Evolutionary conservation across 371 early-diverging fungal genomes (phyloP).

Genomic region (Mucor saturninus): DNA sequence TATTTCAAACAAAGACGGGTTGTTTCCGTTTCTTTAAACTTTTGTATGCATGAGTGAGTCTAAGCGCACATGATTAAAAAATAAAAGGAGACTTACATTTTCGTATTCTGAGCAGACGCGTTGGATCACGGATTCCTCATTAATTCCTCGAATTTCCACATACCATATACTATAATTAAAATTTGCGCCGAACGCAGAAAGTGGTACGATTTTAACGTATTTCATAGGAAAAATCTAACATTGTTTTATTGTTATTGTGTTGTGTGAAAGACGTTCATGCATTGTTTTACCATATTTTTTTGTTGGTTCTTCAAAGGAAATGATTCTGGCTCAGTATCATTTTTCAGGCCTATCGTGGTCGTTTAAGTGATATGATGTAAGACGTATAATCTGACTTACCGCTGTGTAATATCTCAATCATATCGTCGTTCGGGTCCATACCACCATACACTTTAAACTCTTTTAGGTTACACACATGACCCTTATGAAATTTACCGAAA

Average conservation of each 20-base stretch:
- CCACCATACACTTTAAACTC: constrained; percentile 96
- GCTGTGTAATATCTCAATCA: constrained; percentile 86
- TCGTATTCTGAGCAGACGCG: constrained; percentile 65
- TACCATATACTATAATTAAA: constrained; percentile 97
- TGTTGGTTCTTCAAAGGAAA: constrained; percentile 77
- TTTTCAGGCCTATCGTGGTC: constrained; percentile 68
- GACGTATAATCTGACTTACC: constrained; percentile 56
- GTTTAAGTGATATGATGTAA: constrained; percentile 4
- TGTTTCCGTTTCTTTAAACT: constrained; percentile 78
- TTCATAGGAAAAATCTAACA: constrained; percentile 76
- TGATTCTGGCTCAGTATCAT: constrained; percentile 90
- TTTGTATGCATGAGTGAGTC: neutral
- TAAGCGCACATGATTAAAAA: neutral
- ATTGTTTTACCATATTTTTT: constrained; percentile 54
- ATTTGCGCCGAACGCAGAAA: constrained; percentile 89
- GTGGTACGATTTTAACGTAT: constrained; percentile 93
- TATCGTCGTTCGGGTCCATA: constrained; percentile 68
- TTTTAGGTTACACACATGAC: constrained; percentile 96
- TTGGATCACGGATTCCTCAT: constrained; percentile 69
- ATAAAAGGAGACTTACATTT: constrained; percentile 52
- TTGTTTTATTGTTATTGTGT: neutral
- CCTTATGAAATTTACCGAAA: constrained; percentile 93
- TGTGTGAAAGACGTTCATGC: neutral
- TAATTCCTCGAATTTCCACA: constrained; percentile 83
- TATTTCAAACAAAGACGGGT: constrained; percentile 87